Evolutionary conservation across 192 early-diverging fungal species (phyloP).

Genomic region (Globomyces pollinis-pini): DNA sequence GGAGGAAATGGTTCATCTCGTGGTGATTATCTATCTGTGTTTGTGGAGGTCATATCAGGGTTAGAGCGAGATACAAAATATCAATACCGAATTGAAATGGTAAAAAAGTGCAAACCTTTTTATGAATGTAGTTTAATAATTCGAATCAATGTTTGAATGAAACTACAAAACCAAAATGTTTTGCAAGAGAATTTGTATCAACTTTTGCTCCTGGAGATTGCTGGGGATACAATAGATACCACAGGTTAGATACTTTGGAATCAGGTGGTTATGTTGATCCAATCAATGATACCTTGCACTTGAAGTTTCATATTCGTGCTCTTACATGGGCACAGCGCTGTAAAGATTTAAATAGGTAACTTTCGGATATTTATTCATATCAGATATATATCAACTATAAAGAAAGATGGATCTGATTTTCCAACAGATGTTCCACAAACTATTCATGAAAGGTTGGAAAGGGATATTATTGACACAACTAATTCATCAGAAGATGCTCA

Average conservation of each 20-base stretch:
- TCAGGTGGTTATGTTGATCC: slow-evolving; percentile 11
- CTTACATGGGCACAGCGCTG: slow-evolving; percentile 23
- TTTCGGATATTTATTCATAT: too few relatives aligned
- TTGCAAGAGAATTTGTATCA: slow-evolving; percentile 18
- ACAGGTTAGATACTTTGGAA: slow-evolving; percentile 13
- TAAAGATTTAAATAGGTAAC: too few relatives aligned
- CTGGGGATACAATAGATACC: slow-evolving; percentile 28
- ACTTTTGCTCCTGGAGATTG: slow-evolving; percentile 18
- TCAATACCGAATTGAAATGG: slow-evolving; percentile 27
- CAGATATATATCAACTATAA: too few relatives aligned
- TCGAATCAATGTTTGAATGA: too few relatives aligned
- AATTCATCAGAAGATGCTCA: too few relatives aligned
- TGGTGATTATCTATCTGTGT: slow-evolving; percentile 9
- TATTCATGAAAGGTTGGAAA: too few relatives aligned
- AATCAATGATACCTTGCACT: slow-evolving; percentile 12
- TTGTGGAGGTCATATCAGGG: slow-evolving; percentile 19
- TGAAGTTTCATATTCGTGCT: slow-evolving; percentile 22
- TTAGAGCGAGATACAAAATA: slow-evolving; percentile 10
- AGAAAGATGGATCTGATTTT: too few relatives aligned
- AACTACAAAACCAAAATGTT: not conserved
- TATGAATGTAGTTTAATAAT: too few relatives aligned
- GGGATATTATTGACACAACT: too few relatives aligned
- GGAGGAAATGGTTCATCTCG: slow-evolving; percentile 10
- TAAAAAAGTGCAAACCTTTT: not conserved
- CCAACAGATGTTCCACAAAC: too few relatives aligned